These are phyloP conservation scores for Yamadazyma sp. DNA, from an alignment of 1,139 yeast species.

Conservation along the genomic window DNA sequence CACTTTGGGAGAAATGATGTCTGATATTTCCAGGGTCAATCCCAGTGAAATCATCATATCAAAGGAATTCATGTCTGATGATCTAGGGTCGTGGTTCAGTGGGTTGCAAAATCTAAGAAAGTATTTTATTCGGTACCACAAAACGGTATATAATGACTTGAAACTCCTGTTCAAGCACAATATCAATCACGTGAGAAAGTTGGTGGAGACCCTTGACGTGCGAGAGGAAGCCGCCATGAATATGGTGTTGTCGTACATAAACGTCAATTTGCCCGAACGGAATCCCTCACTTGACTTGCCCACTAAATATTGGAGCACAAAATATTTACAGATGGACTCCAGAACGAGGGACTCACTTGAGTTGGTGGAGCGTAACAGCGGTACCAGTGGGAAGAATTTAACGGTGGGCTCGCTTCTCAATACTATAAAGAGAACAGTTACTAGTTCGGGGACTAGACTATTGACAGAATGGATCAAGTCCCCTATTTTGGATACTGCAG, in stretches of 20 bases:
- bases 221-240: slow-evolving; percentile 47
- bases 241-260: slow-evolving; percentile 40
- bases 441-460: slow-evolving; percentile 78
- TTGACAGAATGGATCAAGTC: slow-evolving; percentile 80
- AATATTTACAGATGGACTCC: slow-evolving; percentile 75
- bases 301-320: slow-evolving; percentile 38
- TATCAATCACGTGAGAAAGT: slow-evolving; percentile 51
- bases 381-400: slow-evolving; percentile 52
- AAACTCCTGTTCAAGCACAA: slow-evolving; percentile 45
- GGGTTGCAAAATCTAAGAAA: slow-evolving; percentile 61
- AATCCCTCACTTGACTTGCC: slow-evolving; percentile 40
- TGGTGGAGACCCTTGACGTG: slow-evolving; percentile 54
- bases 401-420: slow-evolving; percentile 68
- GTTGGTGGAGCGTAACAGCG: slow-evolving; percentile 46
- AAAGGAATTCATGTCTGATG: slow-evolving; percentile 28
- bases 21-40: slow-evolving; percentile 62
- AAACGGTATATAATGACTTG: slow-evolving; percentile 28
- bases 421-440: slow-evolving; percentile 68
- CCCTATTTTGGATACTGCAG: slow-evolving; percentile 63
- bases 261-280: slow-evolving; percentile 42
- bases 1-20: slow-evolving; percentile 49
- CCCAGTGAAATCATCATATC: slow-evolving; percentile 67
- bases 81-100: slow-evolving; percentile 55
- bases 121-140: slow-evolving; percentile 60
- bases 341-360: slow-evolving; percentile 84